phyloP scores from a whole-genome alignment of 73 alveolate species.

The Paramecium sonneborni region DNA sequence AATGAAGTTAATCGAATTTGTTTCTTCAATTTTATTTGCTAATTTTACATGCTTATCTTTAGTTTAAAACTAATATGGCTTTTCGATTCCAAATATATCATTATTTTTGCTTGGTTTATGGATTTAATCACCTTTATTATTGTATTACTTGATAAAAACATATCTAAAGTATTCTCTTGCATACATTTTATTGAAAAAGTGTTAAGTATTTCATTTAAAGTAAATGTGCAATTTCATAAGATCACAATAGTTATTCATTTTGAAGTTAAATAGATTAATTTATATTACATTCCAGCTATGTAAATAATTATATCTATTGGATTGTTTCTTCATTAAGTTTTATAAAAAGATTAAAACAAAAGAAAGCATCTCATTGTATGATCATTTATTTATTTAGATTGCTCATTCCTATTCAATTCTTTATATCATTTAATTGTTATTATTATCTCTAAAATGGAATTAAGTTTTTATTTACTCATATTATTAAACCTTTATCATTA shows the following conservation, averaged over 20 bases:
- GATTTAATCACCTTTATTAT: background rate
- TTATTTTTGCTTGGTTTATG: background rate
- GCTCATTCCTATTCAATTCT: background rate
- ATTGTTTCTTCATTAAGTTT: background rate
- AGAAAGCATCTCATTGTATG: slow-evolving; percentile 4
- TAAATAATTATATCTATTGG: background rate
- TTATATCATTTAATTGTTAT: background rate
- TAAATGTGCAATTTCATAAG: background rate
- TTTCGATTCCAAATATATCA: background rate
- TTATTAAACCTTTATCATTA: background rate
- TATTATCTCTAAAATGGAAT: slow-evolving; percentile 19
- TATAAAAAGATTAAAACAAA: background rate
- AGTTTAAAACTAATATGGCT: background rate
- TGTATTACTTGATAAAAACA: background rate
- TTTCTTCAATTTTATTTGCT: background rate
- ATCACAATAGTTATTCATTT: slow-evolving; percentile 21
- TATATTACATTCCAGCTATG: background rate
- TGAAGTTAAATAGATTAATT: background rate
- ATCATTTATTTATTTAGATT: background rate
- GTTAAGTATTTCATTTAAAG: slow-evolving; percentile 4
- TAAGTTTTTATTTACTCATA: background rate
- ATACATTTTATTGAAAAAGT: slow-evolving; percentile 1
- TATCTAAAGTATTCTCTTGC: background rate
- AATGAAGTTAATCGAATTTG: background rate
- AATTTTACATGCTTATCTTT: background rate